Conservation (phyloP, 768 basidiomycete genomes). For the Trichaptum fuscoviolaceum region DNA sequence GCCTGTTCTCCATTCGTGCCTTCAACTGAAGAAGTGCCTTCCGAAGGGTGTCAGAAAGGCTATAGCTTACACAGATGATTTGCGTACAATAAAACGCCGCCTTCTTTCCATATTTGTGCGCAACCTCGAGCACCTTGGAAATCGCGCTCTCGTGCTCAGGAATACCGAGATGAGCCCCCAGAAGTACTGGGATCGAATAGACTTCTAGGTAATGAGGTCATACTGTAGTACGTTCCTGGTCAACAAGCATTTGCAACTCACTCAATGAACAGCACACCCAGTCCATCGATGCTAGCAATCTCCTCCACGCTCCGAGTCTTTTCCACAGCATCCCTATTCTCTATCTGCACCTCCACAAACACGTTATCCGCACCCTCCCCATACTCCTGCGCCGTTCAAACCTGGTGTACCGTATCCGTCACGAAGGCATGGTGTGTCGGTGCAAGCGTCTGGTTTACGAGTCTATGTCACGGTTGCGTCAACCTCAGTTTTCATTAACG, state of each 20-base stretch:
- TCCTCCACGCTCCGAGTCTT: conserved; percentile 56
- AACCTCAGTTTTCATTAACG: too few species aligned
- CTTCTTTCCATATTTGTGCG: conserved; percentile 56
- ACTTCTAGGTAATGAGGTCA: too few species aligned
- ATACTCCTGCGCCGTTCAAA: conserved; percentile 40
- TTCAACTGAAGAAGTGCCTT: background rate
- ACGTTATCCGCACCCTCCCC: conserved; percentile 43
- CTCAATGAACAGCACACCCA: conserved; percentile 36
- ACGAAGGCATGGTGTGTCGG: conserved; percentile 51
- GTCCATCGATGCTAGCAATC: conserved; percentile 57
- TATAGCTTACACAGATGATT: background rate
- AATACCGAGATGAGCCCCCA: conserved; percentile 42
- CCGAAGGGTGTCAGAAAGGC: background rate
- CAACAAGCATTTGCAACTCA: too few species aligned
- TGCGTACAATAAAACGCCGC: conserved; percentile 3
- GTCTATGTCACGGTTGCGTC: too few species aligned
- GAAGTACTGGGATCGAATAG: conserved; percentile 62
- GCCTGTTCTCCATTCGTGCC: background rate
- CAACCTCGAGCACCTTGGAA: conserved; percentile 42
- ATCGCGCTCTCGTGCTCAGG: conserved; percentile 58
- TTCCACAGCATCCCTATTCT: conserved; percentile 52
- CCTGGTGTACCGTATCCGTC: conserved; percentile 15
- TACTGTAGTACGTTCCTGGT: too few species aligned
- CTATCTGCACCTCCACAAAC: conserved; percentile 62
- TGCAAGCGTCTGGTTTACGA: background rate